A percentile compares a stretch with the other conserved stretches of the same genome.
These are phyloP conservation scores for Leccinum aurantiacum DNA, from an alignment of 768 basidiomycete genomes.

Conservation along the genomic window DNA sequence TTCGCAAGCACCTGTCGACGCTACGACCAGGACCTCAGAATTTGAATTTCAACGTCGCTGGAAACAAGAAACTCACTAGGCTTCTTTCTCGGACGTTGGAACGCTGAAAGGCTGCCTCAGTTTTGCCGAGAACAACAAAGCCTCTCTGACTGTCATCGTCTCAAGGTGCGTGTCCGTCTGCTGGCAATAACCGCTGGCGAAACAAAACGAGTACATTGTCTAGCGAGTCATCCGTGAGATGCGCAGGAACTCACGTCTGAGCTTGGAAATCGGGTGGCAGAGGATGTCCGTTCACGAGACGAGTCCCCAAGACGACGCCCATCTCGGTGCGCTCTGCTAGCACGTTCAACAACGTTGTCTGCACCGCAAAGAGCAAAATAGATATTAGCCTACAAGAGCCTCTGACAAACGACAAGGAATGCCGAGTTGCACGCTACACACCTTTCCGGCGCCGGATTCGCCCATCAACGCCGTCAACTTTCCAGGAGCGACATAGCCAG, in stretches of 20 bases:
- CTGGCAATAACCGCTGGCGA: constrained; percentile 73
- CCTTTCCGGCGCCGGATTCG: constrained; percentile 52
- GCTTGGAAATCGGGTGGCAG: constrained; percentile 52
- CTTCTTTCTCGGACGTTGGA: constrained; percentile 69
- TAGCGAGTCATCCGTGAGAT: no score
- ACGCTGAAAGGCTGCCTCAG: constrained; percentile 73
- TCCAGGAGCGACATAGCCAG: constrained; percentile 80
- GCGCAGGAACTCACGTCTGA: constrained; percentile 43
- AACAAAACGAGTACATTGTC: background rate
- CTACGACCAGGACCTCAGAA: constrained; percentile 27
- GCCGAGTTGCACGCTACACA: constrained; percentile 3
- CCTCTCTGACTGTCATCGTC: constrained; percentile 76
- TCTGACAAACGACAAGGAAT: no score
- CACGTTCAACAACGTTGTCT: constrained; percentile 54
- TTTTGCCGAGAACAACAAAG: constrained; percentile 75
- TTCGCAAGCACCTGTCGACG: constrained; percentile 55
- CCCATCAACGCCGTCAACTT: constrained; percentile 80
- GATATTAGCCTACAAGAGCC: background rate
- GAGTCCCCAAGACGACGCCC: constrained; percentile 42
- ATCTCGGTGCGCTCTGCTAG: constrained; percentile 39
- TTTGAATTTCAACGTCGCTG: background rate
- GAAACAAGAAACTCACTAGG: constrained; percentile 38
- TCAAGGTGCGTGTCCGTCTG: constrained; percentile 82
- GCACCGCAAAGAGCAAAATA: background rate
- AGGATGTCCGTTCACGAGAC: constrained; percentile 45